phyloP scores from a whole-genome alignment of 2,329 filamentous ascomycete species.

The Calonectria henricotiae region DNA sequence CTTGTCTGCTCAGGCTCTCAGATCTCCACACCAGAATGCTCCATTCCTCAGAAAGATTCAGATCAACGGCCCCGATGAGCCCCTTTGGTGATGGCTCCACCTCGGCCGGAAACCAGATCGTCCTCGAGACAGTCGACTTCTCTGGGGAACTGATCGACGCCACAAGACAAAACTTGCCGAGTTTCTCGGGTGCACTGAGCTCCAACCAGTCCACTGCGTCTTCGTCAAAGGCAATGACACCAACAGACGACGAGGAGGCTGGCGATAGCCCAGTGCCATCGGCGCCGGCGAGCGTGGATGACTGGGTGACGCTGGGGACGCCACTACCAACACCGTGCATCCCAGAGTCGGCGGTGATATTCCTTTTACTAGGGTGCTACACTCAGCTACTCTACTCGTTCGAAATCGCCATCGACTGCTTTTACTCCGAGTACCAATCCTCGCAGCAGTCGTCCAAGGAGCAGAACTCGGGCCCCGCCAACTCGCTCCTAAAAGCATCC shows the following conservation, averaged over 20 bases:
- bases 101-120: constrained; percentile 27
- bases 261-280: constrained; percentile 13
- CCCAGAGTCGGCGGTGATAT: constrained; percentile 35
- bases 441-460: constrained; percentile 12
- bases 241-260: constrained; percentile 17
- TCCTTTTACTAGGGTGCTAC: constrained; percentile 37
- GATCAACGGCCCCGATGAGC: background rate
- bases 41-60: constrained; percentile 30
- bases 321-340: constrained; percentile 23
- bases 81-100: constrained; percentile 1
- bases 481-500: constrained; percentile 36
- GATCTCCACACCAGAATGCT: constrained; percentile 37
- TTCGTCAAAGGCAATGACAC: constrained; percentile 5
- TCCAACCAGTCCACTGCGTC: constrained; percentile 2
- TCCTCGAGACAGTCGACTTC: constrained; percentile 38
- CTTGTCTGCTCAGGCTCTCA: constrained; percentile 34
- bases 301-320: constrained; percentile 6
- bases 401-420: constrained; percentile 35
- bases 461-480: constrained; percentile 20
- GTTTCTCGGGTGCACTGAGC: constrained; percentile 10
- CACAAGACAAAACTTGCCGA: constrained; percentile 33
- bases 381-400: constrained; percentile 38
- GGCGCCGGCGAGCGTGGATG: constrained; percentile 21
- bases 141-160: constrained; percentile 39
- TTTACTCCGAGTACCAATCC: constrained; percentile 31